These are phyloP conservation scores for Eucalyptus coolabah DNA, from an alignment of 345 rosid species.

Conservation along the genomic window DNA sequence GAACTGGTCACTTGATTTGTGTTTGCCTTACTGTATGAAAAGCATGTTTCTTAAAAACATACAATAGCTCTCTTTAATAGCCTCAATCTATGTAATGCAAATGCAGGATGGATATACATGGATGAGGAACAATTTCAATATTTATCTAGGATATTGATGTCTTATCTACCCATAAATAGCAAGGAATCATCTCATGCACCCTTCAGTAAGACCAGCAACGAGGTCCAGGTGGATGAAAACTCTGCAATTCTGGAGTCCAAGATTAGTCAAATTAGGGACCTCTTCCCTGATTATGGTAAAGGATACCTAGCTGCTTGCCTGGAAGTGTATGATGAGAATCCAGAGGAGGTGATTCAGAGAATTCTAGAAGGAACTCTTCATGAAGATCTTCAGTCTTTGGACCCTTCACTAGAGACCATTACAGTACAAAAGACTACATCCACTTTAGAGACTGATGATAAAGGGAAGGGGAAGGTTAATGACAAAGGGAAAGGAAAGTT, in stretches of 20 bases:
- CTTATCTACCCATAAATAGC: conserved; percentile 5
- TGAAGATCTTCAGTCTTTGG: conserved; percentile 53
- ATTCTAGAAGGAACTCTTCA: conserved; percentile 91
- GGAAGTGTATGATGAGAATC: conserved; percentile 79
- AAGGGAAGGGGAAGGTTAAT: neutral
- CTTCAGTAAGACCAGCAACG: conserved; percentile 4
- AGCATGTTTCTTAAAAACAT: neutral
- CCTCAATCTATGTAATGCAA: neutral
- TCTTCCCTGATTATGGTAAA: conserved; percentile 81
- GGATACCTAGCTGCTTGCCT: conserved; percentile 83
- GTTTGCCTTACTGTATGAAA: neutral
- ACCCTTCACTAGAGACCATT: conserved; percentile 50
- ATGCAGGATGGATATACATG: conserved; percentile 76
- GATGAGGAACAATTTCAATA: conserved; percentile 78
- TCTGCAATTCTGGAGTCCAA: conserved; percentile 66
- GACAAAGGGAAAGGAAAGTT: conserved; percentile 85
- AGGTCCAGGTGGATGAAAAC: conserved; percentile 51
- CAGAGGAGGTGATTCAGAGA: conserved; percentile 93
- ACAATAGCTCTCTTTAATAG: neutral
- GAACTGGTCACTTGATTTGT: neutral
- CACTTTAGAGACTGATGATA: conserved; percentile 1
- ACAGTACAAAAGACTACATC: conserved; percentile 40
- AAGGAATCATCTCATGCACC: conserved; percentile 22
- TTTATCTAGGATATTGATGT: conserved; percentile 52
- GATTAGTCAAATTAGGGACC: conserved; percentile 85